These are phyloP conservation scores for Collybia mongolica DNA, from an alignment of 768 basidiomycete genomes.

Conservation along the genomic window DNA sequence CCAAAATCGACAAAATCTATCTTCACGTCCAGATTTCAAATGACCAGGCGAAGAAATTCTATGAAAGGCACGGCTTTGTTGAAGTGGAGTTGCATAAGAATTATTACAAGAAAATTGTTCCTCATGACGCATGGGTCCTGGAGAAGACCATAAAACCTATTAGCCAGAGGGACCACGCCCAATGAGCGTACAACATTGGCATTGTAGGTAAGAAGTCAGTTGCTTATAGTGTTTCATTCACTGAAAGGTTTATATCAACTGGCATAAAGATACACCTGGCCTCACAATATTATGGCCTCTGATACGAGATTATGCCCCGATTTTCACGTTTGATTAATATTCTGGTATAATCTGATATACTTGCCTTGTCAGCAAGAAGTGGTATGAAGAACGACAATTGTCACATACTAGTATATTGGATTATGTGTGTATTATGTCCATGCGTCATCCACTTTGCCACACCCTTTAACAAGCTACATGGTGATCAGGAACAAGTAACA, in stretches of 20 bases:
- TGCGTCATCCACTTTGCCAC: slow-evolving; percentile 66
- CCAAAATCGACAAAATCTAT: slow-evolving; percentile 68
- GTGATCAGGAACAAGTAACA: slow-evolving; percentile 8
- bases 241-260: background rate
- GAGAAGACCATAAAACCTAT: slow-evolving; percentile 51
- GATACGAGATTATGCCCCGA: no score
- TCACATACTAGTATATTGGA: slow-evolving; percentile 4
- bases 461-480: slow-evolving; percentile 71
- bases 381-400: no score
- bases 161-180: background rate
- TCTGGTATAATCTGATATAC: no score
- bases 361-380: no score
- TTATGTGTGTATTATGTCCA: slow-evolving; percentile 27
- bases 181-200: no score
- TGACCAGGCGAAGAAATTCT: slow-evolving; percentile 72
- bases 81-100: slow-evolving; percentile 63
- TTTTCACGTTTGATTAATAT: no score
- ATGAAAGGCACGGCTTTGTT: slow-evolving; percentile 79
- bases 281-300: no score
- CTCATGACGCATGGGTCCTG: slow-evolving; percentile 85
- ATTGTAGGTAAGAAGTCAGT: no score
- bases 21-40: slow-evolving; percentile 90
- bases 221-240: no score
- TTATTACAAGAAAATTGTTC: slow-evolving; percentile 90
- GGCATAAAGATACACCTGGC: no score